Evolutionary conservation across 768 basidiomycete species (phyloP), one percentile per base, ranked within the genome.

Genomic region (Mycena galopus): DNA sequence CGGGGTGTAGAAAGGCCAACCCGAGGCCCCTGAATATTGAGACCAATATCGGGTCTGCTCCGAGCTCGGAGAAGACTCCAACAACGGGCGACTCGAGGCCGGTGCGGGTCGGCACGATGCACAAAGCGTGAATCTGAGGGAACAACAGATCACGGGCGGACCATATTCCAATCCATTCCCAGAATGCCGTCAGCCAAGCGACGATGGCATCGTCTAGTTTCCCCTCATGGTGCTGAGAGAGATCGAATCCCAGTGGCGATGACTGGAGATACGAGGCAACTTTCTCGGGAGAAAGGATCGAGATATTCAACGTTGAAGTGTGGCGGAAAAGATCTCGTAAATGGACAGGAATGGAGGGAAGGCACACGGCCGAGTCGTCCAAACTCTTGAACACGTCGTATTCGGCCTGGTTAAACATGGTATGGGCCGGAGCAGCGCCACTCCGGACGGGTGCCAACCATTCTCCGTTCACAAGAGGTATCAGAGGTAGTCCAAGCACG

Each of bases 111-210:
- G 86, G 86, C 8, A 87, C 75, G 14, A 86, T 72, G 33, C 74
- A 78, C 1, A 82, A 63, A 2, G 75, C 35, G 3, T 65, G 42
- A 37, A 84, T 75, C 16, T 67, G 71, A 0, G 73, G 61, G 42
- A 81, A 80, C 0, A 85, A 65, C 9, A 74, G 64, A 2, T 73
- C 68, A 21, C 71, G 74, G 16, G 57, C 67, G 0, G 59, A 21
- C 78, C 80, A 86, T 0, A 44, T 67, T 7, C 70, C 75, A 55
- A 85, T 60, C 88, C 87, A 88, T 3, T 62, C 50, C 88, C 88
- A 89, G 69, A 88, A 88, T 2, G 65, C 59, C 1, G 79, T 75
- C n/a, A 87, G 65, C 84, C 85, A 87, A 7, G 67, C 51, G 21
- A 84, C 65, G 12, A 73, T 57, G 7, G 39, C 61, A 10, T 72